Evolutionary conservation across 2,329 filamentous ascomycete species (phyloP).

Genomic region (Diaporthe sp.): DNA sequence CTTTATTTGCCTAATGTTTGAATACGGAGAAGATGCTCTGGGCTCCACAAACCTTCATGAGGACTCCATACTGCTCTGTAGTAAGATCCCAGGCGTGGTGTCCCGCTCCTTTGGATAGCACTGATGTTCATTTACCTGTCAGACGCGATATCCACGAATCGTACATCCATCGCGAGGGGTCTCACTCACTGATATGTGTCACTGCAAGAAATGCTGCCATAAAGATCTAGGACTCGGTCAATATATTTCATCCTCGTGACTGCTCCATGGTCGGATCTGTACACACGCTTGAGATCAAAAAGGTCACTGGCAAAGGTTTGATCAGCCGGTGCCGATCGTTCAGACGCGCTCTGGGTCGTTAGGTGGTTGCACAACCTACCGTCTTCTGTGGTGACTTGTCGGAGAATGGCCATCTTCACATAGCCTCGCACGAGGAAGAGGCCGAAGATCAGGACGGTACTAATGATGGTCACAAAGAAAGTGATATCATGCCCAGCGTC

Average conservation of each 20-base stretch:
- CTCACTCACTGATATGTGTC: constrained; percentile 11
- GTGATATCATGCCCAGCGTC: constrained; percentile 7
- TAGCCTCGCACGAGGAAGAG: constrained; percentile 7
- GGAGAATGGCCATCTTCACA: not conserved
- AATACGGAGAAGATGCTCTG: not conserved
- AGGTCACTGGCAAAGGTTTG: not conserved
- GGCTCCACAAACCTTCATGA: constrained; percentile 11
- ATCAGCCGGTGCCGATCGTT: constrained; percentile 2
- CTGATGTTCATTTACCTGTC: not conserved
- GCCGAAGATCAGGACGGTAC: not conserved
- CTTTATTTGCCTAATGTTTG: not conserved
- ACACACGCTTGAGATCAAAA: not conserved
- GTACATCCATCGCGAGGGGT: not conserved
- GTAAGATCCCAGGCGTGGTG: constrained; percentile 18
- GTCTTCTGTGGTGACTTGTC: constrained; percentile 7
- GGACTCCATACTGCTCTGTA: not conserved
- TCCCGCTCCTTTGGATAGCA: constrained; percentile 3
- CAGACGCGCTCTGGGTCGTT: not conserved
- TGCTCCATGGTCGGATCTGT: not conserved
- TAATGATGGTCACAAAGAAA: not conserved
- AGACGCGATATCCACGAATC: not conserved
- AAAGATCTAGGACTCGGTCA: not conserved
- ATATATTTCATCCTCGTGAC: not conserved
- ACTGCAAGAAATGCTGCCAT: constrained; percentile 7
- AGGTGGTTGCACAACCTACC: not conserved